Conservation (phyloP, 2,329 filamentous ascomycete species). For the Fusarium temperatum region DNA sequence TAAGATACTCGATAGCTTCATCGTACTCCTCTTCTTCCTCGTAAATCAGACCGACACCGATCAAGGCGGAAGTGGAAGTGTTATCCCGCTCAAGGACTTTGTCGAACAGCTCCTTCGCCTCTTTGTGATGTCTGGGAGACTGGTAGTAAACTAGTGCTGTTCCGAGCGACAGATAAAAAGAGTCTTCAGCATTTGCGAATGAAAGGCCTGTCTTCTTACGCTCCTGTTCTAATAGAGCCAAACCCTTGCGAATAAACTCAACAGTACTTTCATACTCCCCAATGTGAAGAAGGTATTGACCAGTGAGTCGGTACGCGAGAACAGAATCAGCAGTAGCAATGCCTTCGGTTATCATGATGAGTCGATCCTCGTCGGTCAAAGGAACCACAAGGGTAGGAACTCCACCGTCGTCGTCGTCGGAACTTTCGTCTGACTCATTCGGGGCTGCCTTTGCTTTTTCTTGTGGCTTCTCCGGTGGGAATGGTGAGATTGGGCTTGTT, state of each 20-base stretch:
- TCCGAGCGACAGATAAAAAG: constrained; percentile 79
- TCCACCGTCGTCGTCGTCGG: constrained; percentile 67
- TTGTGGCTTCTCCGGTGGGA: constrained; percentile 58
- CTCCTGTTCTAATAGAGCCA: constrained; percentile 68
- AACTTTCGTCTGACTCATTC: constrained; percentile 61
- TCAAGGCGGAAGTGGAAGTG: constrained; percentile 80
- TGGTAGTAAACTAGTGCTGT: constrained; percentile 93
- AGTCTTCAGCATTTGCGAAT: constrained; percentile 76
- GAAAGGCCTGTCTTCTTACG: constrained; percentile 72
- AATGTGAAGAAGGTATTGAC: constrained; percentile 82
- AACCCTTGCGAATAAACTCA: constrained; percentile 80
- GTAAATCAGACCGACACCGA: constrained; percentile 89
- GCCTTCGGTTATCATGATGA: constrained; percentile 83
- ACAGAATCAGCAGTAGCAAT: constrained; percentile 74
- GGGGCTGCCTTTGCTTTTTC: constrained; percentile 36
- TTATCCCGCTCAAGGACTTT: constrained; percentile 79
- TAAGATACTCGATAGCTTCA: constrained; percentile 82
- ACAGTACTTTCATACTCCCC: constrained; percentile 87
- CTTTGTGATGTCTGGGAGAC: constrained; percentile 85
- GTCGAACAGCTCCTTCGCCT: constrained; percentile 88
- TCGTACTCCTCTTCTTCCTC: constrained; percentile 92
- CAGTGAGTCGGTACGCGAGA: constrained; percentile 84
- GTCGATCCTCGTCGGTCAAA: constrained; percentile 78
- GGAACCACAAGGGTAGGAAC: constrained; percentile 64
- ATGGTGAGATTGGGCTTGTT: constrained; percentile 84